Base-by-base conservation (phyloP, 164 flowering plant genomes). In the Chloranthus sessilifolius region DNA sequence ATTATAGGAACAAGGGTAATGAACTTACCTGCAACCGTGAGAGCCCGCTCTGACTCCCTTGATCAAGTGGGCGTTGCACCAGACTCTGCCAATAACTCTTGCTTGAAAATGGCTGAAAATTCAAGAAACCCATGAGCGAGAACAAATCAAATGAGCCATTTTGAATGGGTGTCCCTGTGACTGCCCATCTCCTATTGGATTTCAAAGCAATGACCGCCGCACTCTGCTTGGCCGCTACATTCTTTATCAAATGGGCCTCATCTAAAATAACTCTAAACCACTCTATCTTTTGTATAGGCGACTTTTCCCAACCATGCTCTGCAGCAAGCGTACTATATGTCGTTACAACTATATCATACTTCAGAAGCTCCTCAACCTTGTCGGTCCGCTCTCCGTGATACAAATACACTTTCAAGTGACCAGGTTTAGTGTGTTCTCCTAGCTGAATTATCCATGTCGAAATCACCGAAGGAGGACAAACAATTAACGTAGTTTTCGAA, bases 141-240 rank as follows among this genome's bases (percentile, higher is more conserved):
- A 77, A 91, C 72, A 91, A 68, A 74, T 91, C 96, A 44, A 62
- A 65, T 0, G 92, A 78, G 50, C 81, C 78, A 68, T 91, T 88
- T 56, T 88, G 95, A 38, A 91, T 81, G 9, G 98, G 98, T 27
- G 95, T 85, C 46, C 96, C 96, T 0, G 95, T 88, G 11, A 91
- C 96, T 24, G 61, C 96, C 96, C 98, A 91, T 49, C 95, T 83
- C 43, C 88, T 53, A 57, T 55, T 67, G 24, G 94, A 83, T 24
- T 65, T 80, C 64, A 88, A 58, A 28, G 62, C 64, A 25, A 71
- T 63, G 20, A 85, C 96, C n/a, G 94, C 94, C 52, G 51, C 48
- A 65, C 85, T 80, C 58, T 74, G 94, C 34, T 50, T 59, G 31
- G 92, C 72, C 40, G 56, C 68, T n/a, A 48, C 70, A 73, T 88